Conservation (phyloP, 2,329 filamentous ascomycete species). For the Fusarium sororula region DNA sequence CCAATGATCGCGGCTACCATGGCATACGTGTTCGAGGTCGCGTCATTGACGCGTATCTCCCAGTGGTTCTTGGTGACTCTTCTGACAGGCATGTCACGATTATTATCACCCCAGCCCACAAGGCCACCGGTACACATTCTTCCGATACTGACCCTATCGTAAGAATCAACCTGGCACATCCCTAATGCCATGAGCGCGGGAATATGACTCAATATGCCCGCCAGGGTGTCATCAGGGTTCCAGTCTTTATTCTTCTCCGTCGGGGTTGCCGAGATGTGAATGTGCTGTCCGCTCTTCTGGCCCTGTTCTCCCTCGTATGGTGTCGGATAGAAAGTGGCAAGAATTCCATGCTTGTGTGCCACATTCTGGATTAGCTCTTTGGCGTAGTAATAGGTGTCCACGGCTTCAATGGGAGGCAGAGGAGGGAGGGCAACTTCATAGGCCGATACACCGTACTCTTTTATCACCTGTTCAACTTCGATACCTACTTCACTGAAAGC, state of each 20-base stretch:
- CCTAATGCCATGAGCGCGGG: neutral
- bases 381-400: neutral
- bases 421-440: conserved; percentile 5
- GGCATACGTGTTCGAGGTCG: conserved; percentile 1
- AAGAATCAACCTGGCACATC: neutral
- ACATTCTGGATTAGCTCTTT: neutral
- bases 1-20: conserved; percentile 2
- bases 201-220: neutral
- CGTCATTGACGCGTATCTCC: conserved; percentile 1
- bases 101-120: conserved; percentile 6
- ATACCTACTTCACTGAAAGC: neutral
- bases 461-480: neutral
- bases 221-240: neutral
- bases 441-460: conserved; percentile 1
- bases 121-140: conserved; percentile 4
- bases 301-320: neutral
- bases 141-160: neutral
- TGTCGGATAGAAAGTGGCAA: conserved; percentile 11
- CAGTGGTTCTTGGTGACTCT: conserved; percentile 4
- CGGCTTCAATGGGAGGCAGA: neutral
- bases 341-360: neutral
- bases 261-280: conserved; percentile 1
- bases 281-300: conserved; percentile 6
- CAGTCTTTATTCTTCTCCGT: neutral
- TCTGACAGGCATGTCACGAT: conserved; percentile 7